Evolutionary conservation across 129 eudicot genomes (phyloP).

Genomic region (Mikania micrantha): DNA sequence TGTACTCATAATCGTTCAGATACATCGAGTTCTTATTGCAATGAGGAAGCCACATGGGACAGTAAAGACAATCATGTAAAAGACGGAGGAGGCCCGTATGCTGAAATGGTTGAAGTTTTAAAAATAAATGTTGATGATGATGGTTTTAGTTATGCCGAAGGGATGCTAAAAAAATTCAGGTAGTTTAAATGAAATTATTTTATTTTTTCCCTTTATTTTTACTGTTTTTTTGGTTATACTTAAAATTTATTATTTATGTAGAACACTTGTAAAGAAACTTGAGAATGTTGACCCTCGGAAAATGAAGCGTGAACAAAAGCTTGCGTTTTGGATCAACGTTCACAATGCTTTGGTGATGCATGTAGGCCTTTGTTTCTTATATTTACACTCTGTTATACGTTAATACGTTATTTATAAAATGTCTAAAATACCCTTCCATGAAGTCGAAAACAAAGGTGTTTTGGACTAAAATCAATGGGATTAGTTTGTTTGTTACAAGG

Average conservation of each 20-base stretch:
- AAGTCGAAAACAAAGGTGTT: not conserved
- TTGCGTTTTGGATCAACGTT: conserved; percentile 79
- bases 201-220: not conserved
- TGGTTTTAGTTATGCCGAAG: conserved; percentile 54
- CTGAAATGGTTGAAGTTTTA: conserved; percentile 52
- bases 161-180: conserved; percentile 78
- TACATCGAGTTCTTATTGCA: conserved; percentile 66
- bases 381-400: not conserved
- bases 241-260: conserved; percentile 19
- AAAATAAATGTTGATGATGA: conserved; percentile 65
- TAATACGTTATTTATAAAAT: not conserved
- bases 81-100: conserved; percentile 47
- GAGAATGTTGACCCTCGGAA: conserved; percentile 71
- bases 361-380: conserved; percentile 34
- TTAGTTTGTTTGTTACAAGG: not conserved
- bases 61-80: conserved; percentile 31
- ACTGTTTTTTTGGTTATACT: not conserved
- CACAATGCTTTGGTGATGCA: conserved; percentile 94
- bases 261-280: conserved; percentile 66
- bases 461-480: not conserved
- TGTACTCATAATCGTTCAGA: conserved; percentile 63
- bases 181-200: conserved; percentile 11
- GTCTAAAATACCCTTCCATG: not conserved
- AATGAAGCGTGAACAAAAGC: conserved; percentile 88
- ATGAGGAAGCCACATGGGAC: conserved; percentile 35